Evolutionary conservation across 345 rosid genomes (phyloP).

Genomic region (Arabidopsis arenosa): DNA sequence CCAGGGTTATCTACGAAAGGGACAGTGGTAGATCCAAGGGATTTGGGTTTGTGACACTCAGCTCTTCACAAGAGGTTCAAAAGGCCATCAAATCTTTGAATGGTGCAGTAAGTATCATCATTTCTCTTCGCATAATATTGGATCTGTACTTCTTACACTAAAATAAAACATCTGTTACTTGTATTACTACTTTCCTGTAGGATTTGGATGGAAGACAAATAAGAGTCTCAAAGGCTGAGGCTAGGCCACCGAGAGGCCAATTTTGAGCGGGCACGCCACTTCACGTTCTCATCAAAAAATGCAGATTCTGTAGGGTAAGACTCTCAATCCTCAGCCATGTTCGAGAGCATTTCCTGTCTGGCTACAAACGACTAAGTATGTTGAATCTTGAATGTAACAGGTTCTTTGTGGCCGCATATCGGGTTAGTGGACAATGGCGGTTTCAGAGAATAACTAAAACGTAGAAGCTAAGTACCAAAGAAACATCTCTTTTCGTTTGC

Average conservation of each 20-base stretch:
- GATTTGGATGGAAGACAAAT: constrained; percentile 89
- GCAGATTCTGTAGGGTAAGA: constrained; percentile 42
- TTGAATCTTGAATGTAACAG: too few relatives aligned
- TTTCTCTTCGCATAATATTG: not conserved
- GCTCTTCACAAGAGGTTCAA: constrained; percentile 77
- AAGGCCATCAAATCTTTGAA: constrained; percentile 71
- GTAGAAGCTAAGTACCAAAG: too few relatives aligned
- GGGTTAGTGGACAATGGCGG: too few relatives aligned
- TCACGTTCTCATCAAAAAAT: constrained; percentile 10
- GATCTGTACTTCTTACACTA: not conserved
- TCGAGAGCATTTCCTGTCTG: too few relatives aligned
- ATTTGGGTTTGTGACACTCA: constrained; percentile 88
- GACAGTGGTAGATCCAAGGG: constrained; percentile 98
- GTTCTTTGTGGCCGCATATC: too few relatives aligned
- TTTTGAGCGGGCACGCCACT: constrained; percentile 52
- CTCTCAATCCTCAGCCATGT: not conserved
- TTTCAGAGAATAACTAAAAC: too few relatives aligned
- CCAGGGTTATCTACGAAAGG: constrained; percentile 92
- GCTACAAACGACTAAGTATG: too few relatives aligned
- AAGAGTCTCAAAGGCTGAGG: constrained; percentile 86
- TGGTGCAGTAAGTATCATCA: constrained; percentile 72
- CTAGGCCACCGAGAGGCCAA: constrained; percentile 79
- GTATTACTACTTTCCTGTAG: constrained; percentile 48
- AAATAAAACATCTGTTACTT: constrained; percentile 3
- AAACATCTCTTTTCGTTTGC: not conserved